phyloP scores from a whole-genome alignment of 768 basidiomycete genomes.

The Leccinum broughii region DNA sequence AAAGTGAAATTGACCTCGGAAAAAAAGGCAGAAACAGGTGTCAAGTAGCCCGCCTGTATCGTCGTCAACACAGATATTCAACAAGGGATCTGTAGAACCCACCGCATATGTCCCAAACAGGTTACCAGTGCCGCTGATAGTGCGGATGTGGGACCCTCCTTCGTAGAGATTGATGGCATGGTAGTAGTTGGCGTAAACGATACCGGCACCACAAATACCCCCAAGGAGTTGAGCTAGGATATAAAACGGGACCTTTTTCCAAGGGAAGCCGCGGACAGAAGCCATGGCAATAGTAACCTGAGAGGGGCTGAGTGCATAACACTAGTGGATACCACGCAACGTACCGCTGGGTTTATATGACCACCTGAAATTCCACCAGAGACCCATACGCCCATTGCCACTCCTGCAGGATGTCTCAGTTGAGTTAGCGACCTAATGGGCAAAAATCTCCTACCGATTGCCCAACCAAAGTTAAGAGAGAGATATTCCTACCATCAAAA shows the following conservation, averaged over 20 bases:
- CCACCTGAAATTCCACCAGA: constrained; percentile 69
- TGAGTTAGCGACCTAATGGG: background rate
- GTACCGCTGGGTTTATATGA: constrained; percentile 72
- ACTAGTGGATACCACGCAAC: constrained; percentile 12
- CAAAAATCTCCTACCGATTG: constrained; percentile 23
- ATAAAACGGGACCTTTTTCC: constrained; percentile 76
- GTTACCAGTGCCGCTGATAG: constrained; percentile 53
- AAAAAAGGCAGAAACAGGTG: constrained; percentile 46
- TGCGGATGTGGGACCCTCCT: constrained; percentile 55
- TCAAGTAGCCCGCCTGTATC: constrained; percentile 42
- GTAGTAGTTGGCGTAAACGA: constrained; percentile 65
- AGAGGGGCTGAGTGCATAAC: constrained; percentile 1
- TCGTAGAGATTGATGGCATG: constrained; percentile 70
- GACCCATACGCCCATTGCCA: constrained; percentile 69
- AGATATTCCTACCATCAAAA: constrained; percentile 19
- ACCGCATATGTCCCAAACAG: constrained; percentile 66
- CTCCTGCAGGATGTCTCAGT: constrained; percentile 33
- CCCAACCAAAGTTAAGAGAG: constrained; percentile 34
- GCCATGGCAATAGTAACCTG: constrained; percentile 73
- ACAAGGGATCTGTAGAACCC: constrained; percentile 18
- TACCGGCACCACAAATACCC: constrained; percentile 55
- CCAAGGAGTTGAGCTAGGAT: constrained; percentile 65
- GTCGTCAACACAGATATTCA: constrained; percentile 9
- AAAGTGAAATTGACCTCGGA: constrained; percentile 35
- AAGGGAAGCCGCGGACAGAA: constrained; percentile 70